Evolutionary conservation across 768 basidiomycete species (phyloP).

Genomic region (Amanita rimosa): DNA sequence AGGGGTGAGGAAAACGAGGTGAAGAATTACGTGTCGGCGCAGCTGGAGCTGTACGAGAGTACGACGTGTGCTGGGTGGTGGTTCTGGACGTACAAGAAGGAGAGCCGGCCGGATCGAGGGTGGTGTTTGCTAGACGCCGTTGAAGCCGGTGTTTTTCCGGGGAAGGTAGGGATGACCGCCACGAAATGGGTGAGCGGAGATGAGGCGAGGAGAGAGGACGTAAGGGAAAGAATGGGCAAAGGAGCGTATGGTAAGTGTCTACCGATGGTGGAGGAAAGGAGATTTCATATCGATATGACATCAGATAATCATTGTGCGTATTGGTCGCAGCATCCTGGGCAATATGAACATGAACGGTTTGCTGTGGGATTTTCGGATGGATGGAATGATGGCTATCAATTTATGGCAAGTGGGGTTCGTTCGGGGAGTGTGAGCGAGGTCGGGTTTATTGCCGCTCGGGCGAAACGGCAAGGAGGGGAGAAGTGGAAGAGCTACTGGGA

Average conservation of each 20-base stretch:
- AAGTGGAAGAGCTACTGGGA: conserved; percentile 52
- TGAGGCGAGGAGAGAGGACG: conserved; percentile 10
- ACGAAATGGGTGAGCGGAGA: conserved; percentile 12
- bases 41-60: conserved; percentile 56
- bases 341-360: conserved; percentile 62
- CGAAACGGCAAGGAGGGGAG: conserved; percentile 29
- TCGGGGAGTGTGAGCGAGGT: conserved; percentile 33
- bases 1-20: conserved; percentile 24
- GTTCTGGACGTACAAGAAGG: conserved; percentile 82
- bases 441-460: conserved; percentile 58
- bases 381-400: conserved; percentile 61
- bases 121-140: conserved; percentile 67
- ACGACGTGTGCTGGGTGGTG: conserved; percentile 63
- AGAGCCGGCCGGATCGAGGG: conserved; percentile 50
- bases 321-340: conserved; percentile 38
- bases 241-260: conserved; percentile 20
- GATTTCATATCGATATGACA: conserved; percentile 14
- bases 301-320: conserved; percentile 21
- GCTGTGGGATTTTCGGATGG: conserved; percentile 52
- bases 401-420: conserved; percentile 25
- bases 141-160: conserved; percentile 49
- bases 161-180: conserved; percentile 30
- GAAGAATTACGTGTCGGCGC: conserved; percentile 42
- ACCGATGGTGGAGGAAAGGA: background rate
- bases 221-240: conserved; percentile 17